These are phyloP conservation scores for Xerocomus amazonicus DNA, from an alignment of 1,284 basidiomycete species.

Conservation along the genomic window DNA sequence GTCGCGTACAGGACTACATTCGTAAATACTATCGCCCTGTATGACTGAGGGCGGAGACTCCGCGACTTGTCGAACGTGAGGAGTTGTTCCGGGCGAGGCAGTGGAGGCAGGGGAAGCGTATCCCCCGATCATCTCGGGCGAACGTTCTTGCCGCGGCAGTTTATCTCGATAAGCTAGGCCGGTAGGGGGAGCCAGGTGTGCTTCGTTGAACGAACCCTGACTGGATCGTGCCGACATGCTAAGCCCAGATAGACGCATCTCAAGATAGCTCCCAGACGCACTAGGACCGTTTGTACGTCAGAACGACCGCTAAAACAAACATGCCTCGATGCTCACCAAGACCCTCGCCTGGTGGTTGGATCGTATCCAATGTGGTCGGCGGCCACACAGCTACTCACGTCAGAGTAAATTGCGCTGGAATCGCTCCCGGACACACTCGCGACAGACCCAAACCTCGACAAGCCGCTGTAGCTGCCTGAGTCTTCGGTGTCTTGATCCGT, in stretches of 20 bases:
- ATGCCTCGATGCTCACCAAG: conserved; percentile 40
- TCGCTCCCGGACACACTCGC: conserved; percentile 57
- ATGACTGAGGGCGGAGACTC: conserved; percentile 26
- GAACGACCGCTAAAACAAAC: conserved; percentile 9
- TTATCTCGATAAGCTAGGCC: conserved; percentile 27
- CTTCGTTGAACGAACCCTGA: conserved; percentile 29
- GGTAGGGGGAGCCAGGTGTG: conserved; percentile 19
- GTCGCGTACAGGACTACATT: conserved; percentile 22
- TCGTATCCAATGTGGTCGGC: conserved; percentile 32
- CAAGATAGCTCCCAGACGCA: conserved; percentile 37
- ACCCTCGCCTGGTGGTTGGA: conserved; percentile 40
- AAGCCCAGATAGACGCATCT: conserved; percentile 44
- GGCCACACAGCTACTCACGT: conserved; percentile 42
- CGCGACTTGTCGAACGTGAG: conserved; percentile 33
- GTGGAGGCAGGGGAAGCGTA: conserved; percentile 42
- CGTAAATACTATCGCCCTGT: conserved; percentile 27
- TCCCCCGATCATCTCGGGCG: conserved; percentile 19
- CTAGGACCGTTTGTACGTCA: conserved; percentile 29
- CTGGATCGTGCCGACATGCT: conserved; percentile 40
- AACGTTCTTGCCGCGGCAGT: conserved; percentile 17
- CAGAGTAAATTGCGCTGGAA: conserved; percentile 53
- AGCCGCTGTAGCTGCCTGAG: conserved; percentile 43
- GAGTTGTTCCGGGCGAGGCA: conserved; percentile 41
- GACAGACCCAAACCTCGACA: conserved; percentile 58
- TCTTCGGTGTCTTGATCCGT: conserved; percentile 48